phyloP scores from a whole-genome alignment of 805 yeast genomes.

The Isabelozyma pseudorhagii region DNA sequence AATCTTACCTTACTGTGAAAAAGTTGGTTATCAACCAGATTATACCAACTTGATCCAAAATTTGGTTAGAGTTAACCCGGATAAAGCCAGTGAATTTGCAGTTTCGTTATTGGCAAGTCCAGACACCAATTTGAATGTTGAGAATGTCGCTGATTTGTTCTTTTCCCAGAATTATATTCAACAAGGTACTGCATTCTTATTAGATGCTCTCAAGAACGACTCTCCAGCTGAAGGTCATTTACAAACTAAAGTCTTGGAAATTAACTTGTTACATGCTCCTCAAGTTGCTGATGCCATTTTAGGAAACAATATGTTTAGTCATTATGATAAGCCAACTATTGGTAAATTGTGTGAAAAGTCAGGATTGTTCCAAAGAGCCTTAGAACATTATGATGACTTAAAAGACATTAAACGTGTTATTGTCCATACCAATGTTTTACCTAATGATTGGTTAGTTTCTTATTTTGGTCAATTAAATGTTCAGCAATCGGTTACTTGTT shows the following conservation, averaged over 20 bases:
- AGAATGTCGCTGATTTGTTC: constrained; percentile 88
- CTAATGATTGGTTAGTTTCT: constrained; percentile 88
- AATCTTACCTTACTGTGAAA: constrained; percentile 89
- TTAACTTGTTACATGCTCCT: constrained; percentile 92
- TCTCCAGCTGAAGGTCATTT: constrained; percentile 92
- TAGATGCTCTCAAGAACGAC: constrained; percentile 93
- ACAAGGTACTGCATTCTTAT: constrained; percentile 95
- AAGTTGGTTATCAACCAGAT: constrained; percentile 86
- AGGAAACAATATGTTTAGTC: constrained; percentile 93
- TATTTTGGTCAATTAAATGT: constrained; percentile 93
- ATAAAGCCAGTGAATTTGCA: constrained; percentile 96
- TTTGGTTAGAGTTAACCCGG: constrained; percentile 91
- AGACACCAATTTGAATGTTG: constrained; percentile 65
- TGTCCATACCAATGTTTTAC: constrained; percentile 79
- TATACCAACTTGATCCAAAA: constrained; percentile 86
- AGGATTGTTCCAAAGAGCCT: constrained; percentile 92
- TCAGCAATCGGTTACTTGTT: constrained; percentile 85
- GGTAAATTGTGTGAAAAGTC: constrained; percentile 93
- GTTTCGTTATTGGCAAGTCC: constrained; percentile 69
- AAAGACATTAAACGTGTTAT: constrained; percentile 94
- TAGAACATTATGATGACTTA: constrained; percentile 92
- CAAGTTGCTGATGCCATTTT: constrained; percentile 99
- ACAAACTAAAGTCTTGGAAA: constrained; percentile 92
- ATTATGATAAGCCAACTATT: constrained; percentile 89
- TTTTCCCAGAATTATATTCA: constrained; percentile 91